Evolutionary conservation across 2,329 filamentous ascomycete species (phyloP), one percentile per base, ranked within the genome.

Genomic region (Epichloe festucae): DNA sequence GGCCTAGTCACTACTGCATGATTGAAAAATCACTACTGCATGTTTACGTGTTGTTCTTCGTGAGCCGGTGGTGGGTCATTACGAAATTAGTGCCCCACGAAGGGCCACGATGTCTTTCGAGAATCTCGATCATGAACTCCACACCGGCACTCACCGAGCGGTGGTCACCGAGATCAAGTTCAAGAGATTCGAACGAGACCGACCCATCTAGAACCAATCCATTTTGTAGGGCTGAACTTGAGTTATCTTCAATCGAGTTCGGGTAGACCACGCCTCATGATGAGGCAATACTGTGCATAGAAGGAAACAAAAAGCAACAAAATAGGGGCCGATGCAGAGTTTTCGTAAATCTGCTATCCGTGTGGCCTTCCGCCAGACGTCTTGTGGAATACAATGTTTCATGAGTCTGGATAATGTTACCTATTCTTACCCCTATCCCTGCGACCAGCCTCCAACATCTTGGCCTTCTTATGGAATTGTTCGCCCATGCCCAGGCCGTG

Each of bases 381-480:
- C 12, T 15, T 19, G 31, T 45, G 4, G 4, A 12, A 23, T 5
- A 17, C 31, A 15, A 19, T n/a, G 10, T 5, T 21, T 15, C 14
- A 36, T 48, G 10, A 35, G 27, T 34, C n/a, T 46, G 6, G 19
- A 14, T 40, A 2, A 5, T 10, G 34, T 50, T 23, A 71, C 59
- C 68, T 63, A 34, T 64, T 65, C 59, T 72, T 74, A 46, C 70
- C 70, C 52, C 70, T 65, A 56, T 71, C 69, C 53, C 69, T 65
- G 15, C 73, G 69, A 21, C 74, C 74, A 23, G 63, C 62, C 53
- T 77, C 74, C 58, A 77, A 53, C 27, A 72, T 64, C 71, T 81
- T 85, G 60, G 82, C 73, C 65, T 78, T 79, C 71, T 87, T 87
- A 61, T 81, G 81, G 64, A 86, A 89, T 42, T 78, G 75, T 53